phyloP scores from a whole-genome alignment of 2,329 filamentous ascomycete genomes.

The Leptographium galeiforme region DNA sequence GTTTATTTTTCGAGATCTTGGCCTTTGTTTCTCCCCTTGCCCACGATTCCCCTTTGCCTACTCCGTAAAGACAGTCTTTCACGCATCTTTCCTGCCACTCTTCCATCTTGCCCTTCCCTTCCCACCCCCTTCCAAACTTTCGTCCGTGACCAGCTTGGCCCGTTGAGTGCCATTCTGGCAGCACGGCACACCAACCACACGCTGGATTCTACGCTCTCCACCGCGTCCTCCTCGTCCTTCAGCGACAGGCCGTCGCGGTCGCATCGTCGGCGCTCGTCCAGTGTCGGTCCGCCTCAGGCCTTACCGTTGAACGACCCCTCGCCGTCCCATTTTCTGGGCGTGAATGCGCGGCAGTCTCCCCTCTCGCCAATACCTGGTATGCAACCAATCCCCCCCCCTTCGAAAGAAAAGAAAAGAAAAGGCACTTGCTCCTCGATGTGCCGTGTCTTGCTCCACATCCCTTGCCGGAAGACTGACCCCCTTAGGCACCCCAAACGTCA shows the following conservation, averaged over 20 bases:
- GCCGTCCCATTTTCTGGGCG: slow-evolving; percentile 22
- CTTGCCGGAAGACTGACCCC: slow-evolving; percentile 11
- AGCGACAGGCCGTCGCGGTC: slow-evolving; percentile 33
- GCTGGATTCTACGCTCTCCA: slow-evolving; percentile 36
- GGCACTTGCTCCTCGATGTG: background rate
- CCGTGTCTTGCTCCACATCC: background rate
- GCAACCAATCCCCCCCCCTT: slow-evolving; percentile 9
- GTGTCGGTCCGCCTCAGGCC: slow-evolving; percentile 13
- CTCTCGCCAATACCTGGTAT: slow-evolving; percentile 45
- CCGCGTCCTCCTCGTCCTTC: slow-evolving; percentile 41
- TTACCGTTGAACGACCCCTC: slow-evolving; percentile 19
- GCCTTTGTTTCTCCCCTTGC: slow-evolving; percentile 4
- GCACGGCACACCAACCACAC: slow-evolving; percentile 16
- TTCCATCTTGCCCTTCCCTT: background rate
- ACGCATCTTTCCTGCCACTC: background rate
- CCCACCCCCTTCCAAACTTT: background rate
- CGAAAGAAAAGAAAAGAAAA: background rate
- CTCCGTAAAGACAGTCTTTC: background rate
- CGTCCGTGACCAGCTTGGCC: slow-evolving; percentile 11
- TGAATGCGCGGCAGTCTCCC: slow-evolving; percentile 23
- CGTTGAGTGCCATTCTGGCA: slow-evolving; percentile 14
- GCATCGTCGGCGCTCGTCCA: slow-evolving; percentile 27
- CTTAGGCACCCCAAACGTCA: slow-evolving; percentile 44
- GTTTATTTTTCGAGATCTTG: slow-evolving; percentile 7
- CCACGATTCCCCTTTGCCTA: background rate